Evolutionary conservation across 1,139 yeast genomes (phyloP).

Genomic region (Blastobotrys elegans): DNA sequence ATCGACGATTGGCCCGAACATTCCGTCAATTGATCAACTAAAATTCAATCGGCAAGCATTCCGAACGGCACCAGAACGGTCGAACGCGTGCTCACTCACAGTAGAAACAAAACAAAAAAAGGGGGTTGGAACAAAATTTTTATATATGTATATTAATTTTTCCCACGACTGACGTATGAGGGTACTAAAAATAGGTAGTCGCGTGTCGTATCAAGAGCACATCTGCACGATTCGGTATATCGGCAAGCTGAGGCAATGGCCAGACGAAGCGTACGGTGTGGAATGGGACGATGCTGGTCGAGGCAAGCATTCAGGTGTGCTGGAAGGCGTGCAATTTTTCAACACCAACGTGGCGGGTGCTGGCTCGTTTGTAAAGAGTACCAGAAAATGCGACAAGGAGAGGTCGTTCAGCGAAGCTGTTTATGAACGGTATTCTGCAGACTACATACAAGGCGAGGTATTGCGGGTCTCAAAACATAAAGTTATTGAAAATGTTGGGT

Average conservation of each 20-base stretch:
- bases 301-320: constrained; percentile 56
- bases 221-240: constrained; percentile 59
- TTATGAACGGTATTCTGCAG: constrained; percentile 39
- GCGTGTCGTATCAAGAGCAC: constrained; percentile 40
- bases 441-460: constrained; percentile 12
- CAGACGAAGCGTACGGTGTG: constrained; percentile 58
- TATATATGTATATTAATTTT: too few species aligned
- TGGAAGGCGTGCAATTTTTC: constrained; percentile 47
- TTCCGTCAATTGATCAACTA: too few species aligned
- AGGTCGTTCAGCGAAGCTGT: constrained; percentile 47
- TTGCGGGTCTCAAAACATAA: constrained; percentile 42
- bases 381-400: constrained; percentile 33
- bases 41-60: too few species aligned
- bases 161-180: background rate
- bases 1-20: too few species aligned
- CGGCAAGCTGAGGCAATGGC: constrained; percentile 80
- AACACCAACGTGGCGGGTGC: constrained; percentile 32
- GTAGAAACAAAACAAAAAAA: too few species aligned
- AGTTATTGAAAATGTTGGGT: constrained; percentile 57
- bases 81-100: too few species aligned
- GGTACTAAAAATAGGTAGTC: background rate
- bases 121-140: too few species aligned
- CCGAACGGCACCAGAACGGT: too few species aligned
- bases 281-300: constrained; percentile 73
- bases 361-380: constrained; percentile 65